A percentile compares a stretch with the other conserved stretches of the same genome.
These are phyloP conservation scores for Venturia asperata DNA, from an alignment of 2,329 filamentous ascomycete species.

Conservation along the genomic window DNA sequence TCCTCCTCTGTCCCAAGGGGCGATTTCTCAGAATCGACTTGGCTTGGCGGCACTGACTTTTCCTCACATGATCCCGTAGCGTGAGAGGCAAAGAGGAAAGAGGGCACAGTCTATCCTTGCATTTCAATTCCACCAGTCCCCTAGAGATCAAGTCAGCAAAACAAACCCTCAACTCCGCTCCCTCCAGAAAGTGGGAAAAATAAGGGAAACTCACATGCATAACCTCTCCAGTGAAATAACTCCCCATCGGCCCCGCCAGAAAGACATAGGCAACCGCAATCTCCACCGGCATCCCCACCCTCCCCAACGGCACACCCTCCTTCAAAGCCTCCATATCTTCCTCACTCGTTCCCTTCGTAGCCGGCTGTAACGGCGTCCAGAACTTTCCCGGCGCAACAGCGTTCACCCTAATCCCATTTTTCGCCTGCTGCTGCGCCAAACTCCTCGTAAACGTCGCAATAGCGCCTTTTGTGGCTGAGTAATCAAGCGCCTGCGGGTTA, in stretches of 20 bases:
- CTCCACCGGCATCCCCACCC: slow-evolving; percentile 29
- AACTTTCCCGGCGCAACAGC: slow-evolving; percentile 27
- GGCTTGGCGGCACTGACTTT: too few relatives aligned
- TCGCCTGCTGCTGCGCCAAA: slow-evolving; percentile 46
- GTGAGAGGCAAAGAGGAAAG: too few relatives aligned
- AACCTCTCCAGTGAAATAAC: slow-evolving; percentile 26
- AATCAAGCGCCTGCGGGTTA: slow-evolving; percentile 42
- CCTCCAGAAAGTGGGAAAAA: not conserved
- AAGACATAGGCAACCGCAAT: slow-evolving; percentile 28
- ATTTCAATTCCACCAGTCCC: not conserved
- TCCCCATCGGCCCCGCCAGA: slow-evolving; percentile 26
- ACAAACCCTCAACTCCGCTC: not conserved
- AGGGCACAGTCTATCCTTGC: not conserved
- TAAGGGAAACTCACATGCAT: not conserved
- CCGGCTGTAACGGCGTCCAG: slow-evolving; percentile 37
- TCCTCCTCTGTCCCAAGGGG: too few relatives aligned
- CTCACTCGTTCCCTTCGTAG: slow-evolving; percentile 34
- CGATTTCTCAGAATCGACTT: too few relatives aligned
- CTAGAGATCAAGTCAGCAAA: not conserved
- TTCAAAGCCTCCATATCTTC: slow-evolving; percentile 24
- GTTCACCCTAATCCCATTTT: slow-evolving; percentile 52
- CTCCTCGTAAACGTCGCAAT: slow-evolving; percentile 51
- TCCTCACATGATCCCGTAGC: too few relatives aligned
- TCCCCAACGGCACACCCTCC: slow-evolving; percentile 24
- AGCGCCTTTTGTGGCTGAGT: slow-evolving; percentile 52